A percentile compares a stretch with the other conserved stretches of the same genome.
Conservation (phyloP, 441 rosid genomes). For the Adansonia madagascariensis region DNA sequence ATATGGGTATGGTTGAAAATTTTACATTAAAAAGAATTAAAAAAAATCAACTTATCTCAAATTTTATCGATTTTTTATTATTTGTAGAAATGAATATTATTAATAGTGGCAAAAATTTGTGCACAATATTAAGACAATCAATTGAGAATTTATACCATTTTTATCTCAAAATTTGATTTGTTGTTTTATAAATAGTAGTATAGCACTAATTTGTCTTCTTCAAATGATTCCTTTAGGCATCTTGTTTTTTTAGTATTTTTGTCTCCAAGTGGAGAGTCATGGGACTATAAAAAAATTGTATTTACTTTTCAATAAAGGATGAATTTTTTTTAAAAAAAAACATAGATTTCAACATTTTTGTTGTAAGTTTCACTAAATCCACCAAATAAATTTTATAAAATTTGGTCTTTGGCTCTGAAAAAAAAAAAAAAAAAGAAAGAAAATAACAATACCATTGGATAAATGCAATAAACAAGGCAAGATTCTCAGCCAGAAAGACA, state of each 20-base stretch:
- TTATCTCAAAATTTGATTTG: background rate
- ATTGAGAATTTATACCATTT: background rate
- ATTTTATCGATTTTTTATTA: background rate
- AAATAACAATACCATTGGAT: background rate
- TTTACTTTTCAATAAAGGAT: no score
- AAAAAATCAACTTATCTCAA: background rate
- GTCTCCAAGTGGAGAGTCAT: background rate
- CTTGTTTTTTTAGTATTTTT: background rate
- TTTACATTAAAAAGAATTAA: background rate
- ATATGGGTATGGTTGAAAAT: background rate
- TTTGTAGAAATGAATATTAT: background rate
- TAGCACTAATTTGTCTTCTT: background rate
- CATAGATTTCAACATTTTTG: background rate
- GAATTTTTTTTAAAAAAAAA: no score
- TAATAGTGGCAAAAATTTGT: background rate
- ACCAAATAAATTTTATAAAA: background rate
- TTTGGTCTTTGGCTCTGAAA: background rate
- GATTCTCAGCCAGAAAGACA: background rate
- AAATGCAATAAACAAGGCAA: background rate
- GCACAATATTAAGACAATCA: background rate
- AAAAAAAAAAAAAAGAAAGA: background rate
- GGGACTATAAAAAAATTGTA: no score
- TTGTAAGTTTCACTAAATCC: background rate
- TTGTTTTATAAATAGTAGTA: background rate
- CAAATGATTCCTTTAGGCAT: background rate